A percentile compares a stretch with the other conserved stretches of the same genome.
These are phyloP conservation scores for Solanum ahanhuiri DNA, from an alignment of 257 asterid genomes.

Conservation along the genomic window DNA sequence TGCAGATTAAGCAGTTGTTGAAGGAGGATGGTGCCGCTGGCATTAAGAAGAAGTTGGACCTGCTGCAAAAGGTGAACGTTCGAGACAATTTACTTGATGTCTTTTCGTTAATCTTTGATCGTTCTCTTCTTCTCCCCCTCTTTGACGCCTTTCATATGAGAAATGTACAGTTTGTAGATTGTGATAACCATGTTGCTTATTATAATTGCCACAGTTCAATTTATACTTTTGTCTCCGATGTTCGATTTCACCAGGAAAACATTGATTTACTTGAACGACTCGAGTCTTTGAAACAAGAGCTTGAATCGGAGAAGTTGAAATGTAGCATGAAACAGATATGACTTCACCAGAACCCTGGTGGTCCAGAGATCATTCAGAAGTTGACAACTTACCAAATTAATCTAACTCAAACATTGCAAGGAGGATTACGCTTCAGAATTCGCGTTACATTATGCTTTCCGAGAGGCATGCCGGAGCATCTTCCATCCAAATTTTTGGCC, in stretches of 20 bases:
- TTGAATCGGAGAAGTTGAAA: slow-evolving; percentile 61
- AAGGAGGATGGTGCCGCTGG: slow-evolving; percentile 11
- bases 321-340: slow-evolving; percentile 37
- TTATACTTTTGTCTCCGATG: not conserved
- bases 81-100: not conserved
- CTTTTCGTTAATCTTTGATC: not conserved
- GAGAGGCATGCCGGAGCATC: not conserved
- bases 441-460: not conserved
- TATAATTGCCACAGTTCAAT: not conserved
- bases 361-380: not conserved
- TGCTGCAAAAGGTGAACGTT: slow-evolving; percentile 60
- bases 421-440: not conserved
- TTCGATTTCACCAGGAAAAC: slow-evolving; percentile 49
- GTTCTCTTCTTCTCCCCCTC: not conserved
- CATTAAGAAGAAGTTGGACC: slow-evolving; percentile 34
- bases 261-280: slow-evolving; percentile 64
- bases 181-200: not conserved
- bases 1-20: slow-evolving; percentile 38
- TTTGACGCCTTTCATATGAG: not conserved
- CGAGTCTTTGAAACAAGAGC: slow-evolving; percentile 75
- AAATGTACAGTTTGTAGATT: not conserved
- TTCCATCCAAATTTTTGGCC: not conserved
- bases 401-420: not conserved
- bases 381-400: not conserved
- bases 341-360: not conserved